Conservation (phyloP, 306 rosid genomes). For the Citrullus colocynthis region DNA sequence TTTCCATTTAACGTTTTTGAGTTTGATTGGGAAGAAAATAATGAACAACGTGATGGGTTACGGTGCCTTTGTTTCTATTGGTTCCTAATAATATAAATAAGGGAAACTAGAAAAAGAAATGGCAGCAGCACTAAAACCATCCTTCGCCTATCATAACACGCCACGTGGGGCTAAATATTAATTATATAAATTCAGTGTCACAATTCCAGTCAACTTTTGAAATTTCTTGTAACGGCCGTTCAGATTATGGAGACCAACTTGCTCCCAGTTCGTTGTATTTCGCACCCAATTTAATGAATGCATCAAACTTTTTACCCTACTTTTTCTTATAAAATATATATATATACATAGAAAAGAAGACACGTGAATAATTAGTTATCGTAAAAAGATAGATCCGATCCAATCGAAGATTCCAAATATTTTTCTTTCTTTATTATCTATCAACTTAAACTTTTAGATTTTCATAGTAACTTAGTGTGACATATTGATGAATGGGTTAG, state of each 20-base stretch:
- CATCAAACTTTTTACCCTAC: neutral
- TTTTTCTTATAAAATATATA: too few relatives aligned
- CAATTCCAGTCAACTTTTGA: neutral
- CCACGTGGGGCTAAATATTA: neutral
- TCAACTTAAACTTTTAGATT: too few relatives aligned
- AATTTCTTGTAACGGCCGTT: neutral
- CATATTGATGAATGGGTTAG: too few relatives aligned
- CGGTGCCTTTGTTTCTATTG: neutral
- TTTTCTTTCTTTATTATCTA: too few relatives aligned
- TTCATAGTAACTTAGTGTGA: too few relatives aligned
- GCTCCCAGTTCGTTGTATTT: neutral
- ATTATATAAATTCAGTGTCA: too few relatives aligned
- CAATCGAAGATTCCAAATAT: too few relatives aligned
- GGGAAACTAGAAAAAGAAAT: neutral
- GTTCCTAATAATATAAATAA: neutral
- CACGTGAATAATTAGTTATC: too few relatives aligned
- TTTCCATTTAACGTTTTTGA: too few relatives aligned
- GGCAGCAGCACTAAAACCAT: neutral
- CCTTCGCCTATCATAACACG: neutral
- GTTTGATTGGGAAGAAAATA: too few relatives aligned
- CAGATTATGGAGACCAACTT: neutral
- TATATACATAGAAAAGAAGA: too few relatives aligned
- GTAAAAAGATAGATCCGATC: too few relatives aligned
- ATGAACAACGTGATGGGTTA: neutral
- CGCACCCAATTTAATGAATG: neutral